These are phyloP conservation scores for Leccinum olivaceopallidum DNA, from an alignment of 768 basidiomycete genomes.

Conservation along the genomic window DNA sequence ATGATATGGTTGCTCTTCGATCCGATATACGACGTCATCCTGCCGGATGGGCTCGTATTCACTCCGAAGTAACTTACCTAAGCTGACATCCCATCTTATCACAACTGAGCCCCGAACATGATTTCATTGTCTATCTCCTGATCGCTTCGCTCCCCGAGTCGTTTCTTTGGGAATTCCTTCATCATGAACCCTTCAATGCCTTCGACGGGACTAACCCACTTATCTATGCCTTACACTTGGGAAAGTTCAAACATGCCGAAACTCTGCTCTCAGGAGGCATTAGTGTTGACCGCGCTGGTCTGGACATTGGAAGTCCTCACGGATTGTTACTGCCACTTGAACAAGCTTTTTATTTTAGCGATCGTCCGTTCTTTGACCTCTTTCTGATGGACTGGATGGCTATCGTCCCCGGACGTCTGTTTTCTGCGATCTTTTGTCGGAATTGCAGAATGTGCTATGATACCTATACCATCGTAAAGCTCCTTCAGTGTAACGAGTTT, in stretches of 20 bases:
- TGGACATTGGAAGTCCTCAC: not conserved
- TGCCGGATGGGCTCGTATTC: not conserved
- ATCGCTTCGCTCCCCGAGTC: not conserved
- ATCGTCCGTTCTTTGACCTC: not conserved
- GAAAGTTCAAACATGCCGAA: not conserved
- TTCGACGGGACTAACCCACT: slow-evolving; percentile 2
- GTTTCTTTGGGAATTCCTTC: slow-evolving; percentile 2
- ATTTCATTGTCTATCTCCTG: not conserved
- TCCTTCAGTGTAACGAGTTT: not conserved
- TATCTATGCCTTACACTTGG: not conserved
- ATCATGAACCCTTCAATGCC: not conserved
- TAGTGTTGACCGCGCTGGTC: not conserved
- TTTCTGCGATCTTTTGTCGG: not conserved
- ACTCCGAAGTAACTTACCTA: not conserved
- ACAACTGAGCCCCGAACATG: not conserved
- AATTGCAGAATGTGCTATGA: not conserved
- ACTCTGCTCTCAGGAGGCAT: not conserved
- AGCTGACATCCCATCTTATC: not conserved
- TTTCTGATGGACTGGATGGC: not conserved
- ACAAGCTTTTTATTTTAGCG: not conserved
- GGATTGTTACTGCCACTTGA: slow-evolving; percentile 1
- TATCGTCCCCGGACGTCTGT: not conserved
- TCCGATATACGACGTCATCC: not conserved
- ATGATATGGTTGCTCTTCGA: not conserved
- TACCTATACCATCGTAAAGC: not conserved